Evolutionary conservation across 1,284 basidiomycete species (phyloP), one percentile per base, ranked within the genome.

Genomic region (Lentinula novae-zelandiae): DNA sequence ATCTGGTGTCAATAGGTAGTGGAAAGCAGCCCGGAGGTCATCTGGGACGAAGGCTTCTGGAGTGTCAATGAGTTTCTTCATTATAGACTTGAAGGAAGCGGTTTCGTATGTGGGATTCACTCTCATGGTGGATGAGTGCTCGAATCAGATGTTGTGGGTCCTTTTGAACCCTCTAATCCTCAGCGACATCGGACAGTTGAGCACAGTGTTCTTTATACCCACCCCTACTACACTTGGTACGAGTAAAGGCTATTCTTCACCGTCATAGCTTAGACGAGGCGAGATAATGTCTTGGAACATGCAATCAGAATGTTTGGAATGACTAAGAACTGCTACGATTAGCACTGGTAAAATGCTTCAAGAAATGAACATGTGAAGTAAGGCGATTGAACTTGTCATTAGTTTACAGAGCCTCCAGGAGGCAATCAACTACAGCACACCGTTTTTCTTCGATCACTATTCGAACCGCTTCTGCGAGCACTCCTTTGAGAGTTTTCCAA

Each of bases 1-100:
- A 60, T 85, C 81, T 2, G 87, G 84, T 0, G 82, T 86, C 70
- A 93, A 87, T 55, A 95, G 76, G 73, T 92, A 90, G 64, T 88
- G 77, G 60, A 95, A 84, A 6, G 90, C 85, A 22, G 77, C 67
- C 57, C 81, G 83, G 62, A 93, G 83, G 72, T 95, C 92, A 7
- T 84, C 79, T 0, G 90, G 73, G 22, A 78, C 81, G 76, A 95
- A 95, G 65, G 83, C 82, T 66, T 87, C 84, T 1, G 93, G 93
- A 0, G 84, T 84, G 67, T 89, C 83, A 40, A 94, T 85, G 50
- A 95, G 85, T 70, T 86, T 89, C 65, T 84, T 83, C 36, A 95
- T 79, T 3, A 95, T 73, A 0, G 83, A 73, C 69, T 89, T 92
- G 83, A 96, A 95, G 12, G 85, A 82, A 39, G 87, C 82, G 40